A percentile compares a stretch with the other conserved stretches of the same genome.
Conservation (phyloP, 2,329 filamentous ascomycete genomes). For the Fonsecaea multimorphosa region DNA sequence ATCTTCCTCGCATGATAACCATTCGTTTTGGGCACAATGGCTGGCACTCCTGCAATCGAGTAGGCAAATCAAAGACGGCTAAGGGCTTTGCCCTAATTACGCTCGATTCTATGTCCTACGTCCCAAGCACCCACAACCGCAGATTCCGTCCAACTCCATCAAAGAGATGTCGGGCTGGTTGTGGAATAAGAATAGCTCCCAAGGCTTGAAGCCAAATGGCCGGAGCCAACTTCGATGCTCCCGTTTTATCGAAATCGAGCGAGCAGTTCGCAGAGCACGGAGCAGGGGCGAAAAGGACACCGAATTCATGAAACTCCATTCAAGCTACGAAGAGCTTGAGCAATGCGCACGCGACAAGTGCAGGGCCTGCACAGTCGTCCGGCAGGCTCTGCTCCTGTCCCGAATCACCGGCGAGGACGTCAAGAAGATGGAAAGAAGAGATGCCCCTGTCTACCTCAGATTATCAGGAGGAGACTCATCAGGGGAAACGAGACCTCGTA, state of each 20-base stretch:
- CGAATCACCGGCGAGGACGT: slow-evolving; percentile 6
- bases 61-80: neutral
- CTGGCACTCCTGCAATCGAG: neutral
- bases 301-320: slow-evolving; percentile 9
- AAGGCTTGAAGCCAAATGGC: slow-evolving; percentile 7
- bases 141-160: neutral
- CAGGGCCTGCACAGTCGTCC: slow-evolving; percentile 9
- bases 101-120: neutral
- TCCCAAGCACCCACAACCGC: neutral
- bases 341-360: slow-evolving; percentile 10
- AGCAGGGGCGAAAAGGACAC: neutral
- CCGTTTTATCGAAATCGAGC: slow-evolving; percentile 8
- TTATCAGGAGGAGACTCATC: neutral
- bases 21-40: neutral
- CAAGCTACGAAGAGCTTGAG: slow-evolving; percentile 10
- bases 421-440: slow-evolving; percentile 1
- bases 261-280: slow-evolving; percentile 4
- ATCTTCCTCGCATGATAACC: neutral
- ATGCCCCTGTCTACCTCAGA: slow-evolving; percentile 14
- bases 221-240: slow-evolving; percentile 10
- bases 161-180: slow-evolving; percentile 8
- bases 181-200: neutral
- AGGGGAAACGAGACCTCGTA: neutral
- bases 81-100: neutral
- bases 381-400: slow-evolving; percentile 7